Evolutionary conservation across 2,329 filamentous ascomycete genomes (phyloP), one percentile per base, ranked within the genome.

Genomic region (Aspergillus tanneri): DNA sequence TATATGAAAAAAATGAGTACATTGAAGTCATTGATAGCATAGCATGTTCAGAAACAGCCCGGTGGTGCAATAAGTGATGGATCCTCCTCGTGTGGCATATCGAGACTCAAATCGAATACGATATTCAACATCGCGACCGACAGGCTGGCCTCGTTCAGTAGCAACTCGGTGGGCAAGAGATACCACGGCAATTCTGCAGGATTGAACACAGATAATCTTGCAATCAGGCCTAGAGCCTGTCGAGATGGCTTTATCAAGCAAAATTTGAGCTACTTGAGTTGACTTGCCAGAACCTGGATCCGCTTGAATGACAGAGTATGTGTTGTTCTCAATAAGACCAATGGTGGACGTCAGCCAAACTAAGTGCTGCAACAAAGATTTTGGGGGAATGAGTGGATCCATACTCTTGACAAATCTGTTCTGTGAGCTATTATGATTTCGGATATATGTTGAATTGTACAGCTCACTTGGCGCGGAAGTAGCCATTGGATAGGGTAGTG

Each of bases 251-350:
- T 77, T 59, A n/a, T 79, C 75, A 2, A 80, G 60, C 21, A 80
- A 50, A n/a, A 80, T 75, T 51, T 79, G 77, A n/a, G 77, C 76
- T 7, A 79, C 67, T 58, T 80, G 77, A 5, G 75, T 77, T 44
- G 64, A 61, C 56, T 78, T 78, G 16, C 76, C 75, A 36, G 70
- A 72, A 2, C 73, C 75, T 32, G 73, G 74, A 21, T 72, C 69
- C 14, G 73, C 75, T 39, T 72, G 66, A 47, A 78, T 66, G 38
- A 78, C 72, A 53, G 69, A 74, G 56, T 73, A 75, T 0, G 62
- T 57, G 45, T 74, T 66, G 7, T 66, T 61, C 5, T 69, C 61
- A 14, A 77, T 62, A 38, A 72, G 55, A 2, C 69, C 58, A 9
- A 37, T 21, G 28, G 35, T 43, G 21, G n/a, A 25, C 27, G 35